These are phyloP conservation scores for Voacanga thouarsii DNA, from an alignment of 257 asterid species.

Conservation along the genomic window DNA sequence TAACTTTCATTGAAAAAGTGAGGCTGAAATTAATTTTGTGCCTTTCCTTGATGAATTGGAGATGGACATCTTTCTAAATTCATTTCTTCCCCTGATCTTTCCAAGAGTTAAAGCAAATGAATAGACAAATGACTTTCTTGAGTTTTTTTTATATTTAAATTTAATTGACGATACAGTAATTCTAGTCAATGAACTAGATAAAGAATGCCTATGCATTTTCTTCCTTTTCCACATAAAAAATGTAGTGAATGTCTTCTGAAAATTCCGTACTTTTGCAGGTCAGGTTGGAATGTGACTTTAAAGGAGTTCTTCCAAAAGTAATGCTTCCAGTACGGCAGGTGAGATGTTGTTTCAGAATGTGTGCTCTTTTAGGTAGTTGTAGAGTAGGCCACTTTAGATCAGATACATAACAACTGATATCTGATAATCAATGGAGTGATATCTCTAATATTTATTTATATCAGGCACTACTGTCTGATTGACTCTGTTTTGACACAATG, in stretches of 20 bases:
- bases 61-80: not conserved
- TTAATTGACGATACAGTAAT: not conserved
- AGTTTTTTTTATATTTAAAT: not conserved
- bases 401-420: no score
- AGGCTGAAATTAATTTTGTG: not conserved
- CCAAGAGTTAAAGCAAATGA: not conserved
- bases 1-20: no score
- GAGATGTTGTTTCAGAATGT: not conserved
- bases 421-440: not conserved
- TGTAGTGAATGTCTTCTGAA: not conserved
- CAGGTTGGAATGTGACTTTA: conserved; percentile 63
- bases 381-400: not conserved
- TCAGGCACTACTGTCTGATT: not conserved
- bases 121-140: not conserved
- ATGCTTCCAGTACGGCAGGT: conserved; percentile 75
- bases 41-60: not conserved
- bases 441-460: not conserved
- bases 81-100: not conserved
- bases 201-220: no score
- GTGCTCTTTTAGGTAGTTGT: not conserved
- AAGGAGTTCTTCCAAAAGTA: conserved; percentile 84
- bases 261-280: conserved; percentile 48
- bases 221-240: no score
- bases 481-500: not conserved
- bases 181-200: not conserved